phyloP scores from a whole-genome alignment of 768 basidiomycete genomes.

The Boletus rufocinnamomeus region DNA sequence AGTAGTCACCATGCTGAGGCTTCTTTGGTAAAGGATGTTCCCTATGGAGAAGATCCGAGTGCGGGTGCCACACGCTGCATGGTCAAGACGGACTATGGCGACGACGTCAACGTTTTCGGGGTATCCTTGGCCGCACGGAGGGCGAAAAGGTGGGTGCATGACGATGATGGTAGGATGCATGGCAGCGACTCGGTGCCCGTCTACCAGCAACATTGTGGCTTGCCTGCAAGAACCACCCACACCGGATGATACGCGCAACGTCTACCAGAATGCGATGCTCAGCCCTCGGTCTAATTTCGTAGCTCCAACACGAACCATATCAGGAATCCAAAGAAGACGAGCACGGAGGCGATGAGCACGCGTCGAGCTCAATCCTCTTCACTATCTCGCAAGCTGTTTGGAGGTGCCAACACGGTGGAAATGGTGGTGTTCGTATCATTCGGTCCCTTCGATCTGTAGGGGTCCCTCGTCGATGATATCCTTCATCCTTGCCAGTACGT shows the following conservation, averaged over 20 bases:
- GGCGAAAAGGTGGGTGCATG: background rate
- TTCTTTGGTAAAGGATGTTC: background rate
- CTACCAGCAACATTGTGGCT: background rate
- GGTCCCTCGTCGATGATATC: background rate
- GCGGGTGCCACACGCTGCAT: too few species aligned
- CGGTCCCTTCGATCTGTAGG: background rate
- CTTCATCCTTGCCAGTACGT: background rate
- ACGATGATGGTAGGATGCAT: background rate
- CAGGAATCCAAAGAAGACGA: background rate
- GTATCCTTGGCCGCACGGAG: background rate
- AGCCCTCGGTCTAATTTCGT: background rate
- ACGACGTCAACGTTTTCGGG: background rate
- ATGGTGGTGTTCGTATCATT: background rate
- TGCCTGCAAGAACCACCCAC: background rate
- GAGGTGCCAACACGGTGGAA: background rate
- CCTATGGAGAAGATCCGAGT: background rate
- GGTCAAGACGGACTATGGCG: background rate
- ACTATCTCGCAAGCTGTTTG: background rate
- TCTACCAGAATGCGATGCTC: background rate
- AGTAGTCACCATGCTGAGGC: background rate
- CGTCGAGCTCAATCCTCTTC: background rate
- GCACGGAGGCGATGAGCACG: background rate
- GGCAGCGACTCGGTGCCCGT: background rate
- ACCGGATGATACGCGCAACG: background rate
- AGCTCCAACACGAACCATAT: background rate